Conservation (phyloP, 2,329 filamentous ascomycete species). For the Daldinia sp. region DNA sequence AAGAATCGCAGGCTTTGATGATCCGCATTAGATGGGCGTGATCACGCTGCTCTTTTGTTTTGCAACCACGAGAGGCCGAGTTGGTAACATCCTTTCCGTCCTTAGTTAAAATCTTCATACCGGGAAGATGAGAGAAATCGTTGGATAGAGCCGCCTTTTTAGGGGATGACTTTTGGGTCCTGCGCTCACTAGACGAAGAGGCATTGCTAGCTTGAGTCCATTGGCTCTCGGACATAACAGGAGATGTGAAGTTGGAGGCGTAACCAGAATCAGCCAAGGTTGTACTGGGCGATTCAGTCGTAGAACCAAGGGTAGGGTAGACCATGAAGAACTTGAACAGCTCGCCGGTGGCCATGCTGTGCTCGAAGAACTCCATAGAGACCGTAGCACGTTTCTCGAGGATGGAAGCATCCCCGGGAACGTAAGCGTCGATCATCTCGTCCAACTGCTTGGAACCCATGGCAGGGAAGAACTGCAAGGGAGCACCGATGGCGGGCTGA, state of each 20-base stretch:
- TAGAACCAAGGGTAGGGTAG: constrained; percentile 54
- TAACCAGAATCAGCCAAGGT: constrained; percentile 61
- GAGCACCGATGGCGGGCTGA: constrained; percentile 67
- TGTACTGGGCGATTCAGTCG: constrained; percentile 59
- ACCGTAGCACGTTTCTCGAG: constrained; percentile 70
- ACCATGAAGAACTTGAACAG: constrained; percentile 72
- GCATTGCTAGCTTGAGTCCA: constrained; percentile 57
- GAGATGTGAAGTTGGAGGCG: constrained; percentile 62
- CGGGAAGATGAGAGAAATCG: constrained; percentile 67
- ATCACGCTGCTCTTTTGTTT: constrained; percentile 76
- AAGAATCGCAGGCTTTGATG: constrained; percentile 74
- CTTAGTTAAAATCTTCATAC: constrained; percentile 75
- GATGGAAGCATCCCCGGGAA: constrained; percentile 65
- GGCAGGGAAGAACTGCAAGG: constrained; percentile 74
- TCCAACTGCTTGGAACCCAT: constrained; percentile 72
- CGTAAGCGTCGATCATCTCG: constrained; percentile 68
- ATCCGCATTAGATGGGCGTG: constrained; percentile 75
- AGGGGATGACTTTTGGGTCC: constrained; percentile 46
- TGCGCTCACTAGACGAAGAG: constrained; percentile 50
- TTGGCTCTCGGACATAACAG: constrained; percentile 61
- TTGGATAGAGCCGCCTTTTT: constrained; percentile 48
- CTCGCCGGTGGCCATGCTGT: constrained; percentile 65
- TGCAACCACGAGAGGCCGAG: constrained; percentile 70
- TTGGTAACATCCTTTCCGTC: constrained; percentile 73
- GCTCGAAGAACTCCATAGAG: constrained; percentile 70